phyloP scores from a whole-genome alignment of 495 filamentous ascomycete genomes.

The Daldinia loculata region DNA sequence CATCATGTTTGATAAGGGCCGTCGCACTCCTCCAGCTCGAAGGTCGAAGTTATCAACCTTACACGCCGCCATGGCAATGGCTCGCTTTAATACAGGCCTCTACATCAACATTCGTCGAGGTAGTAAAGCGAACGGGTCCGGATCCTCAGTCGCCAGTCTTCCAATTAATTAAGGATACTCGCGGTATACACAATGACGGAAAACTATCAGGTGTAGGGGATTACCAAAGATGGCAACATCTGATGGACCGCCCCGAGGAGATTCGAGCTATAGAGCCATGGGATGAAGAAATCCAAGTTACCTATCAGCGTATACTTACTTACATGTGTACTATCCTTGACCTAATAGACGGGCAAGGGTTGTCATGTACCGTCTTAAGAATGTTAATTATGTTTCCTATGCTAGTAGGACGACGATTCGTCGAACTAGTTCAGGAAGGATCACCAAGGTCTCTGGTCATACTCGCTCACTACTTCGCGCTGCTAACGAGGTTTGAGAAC shows the following conservation, averaged over 20 bases:
- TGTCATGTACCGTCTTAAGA: constrained; percentile 38
- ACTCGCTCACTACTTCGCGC: constrained; percentile 53
- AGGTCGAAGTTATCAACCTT: constrained; percentile 44
- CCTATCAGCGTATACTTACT: constrained; percentile 48
- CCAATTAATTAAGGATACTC: constrained; percentile 22
- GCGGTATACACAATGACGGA: constrained; percentile 15
- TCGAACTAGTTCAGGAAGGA: constrained; percentile 46
- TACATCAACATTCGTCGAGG: constrained; percentile 33
- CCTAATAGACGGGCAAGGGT: constrained; percentile 40
- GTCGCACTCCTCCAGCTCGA: constrained; percentile 44
- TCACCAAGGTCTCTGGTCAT: constrained; percentile 52
- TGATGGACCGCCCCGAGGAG: constrained; percentile 16
- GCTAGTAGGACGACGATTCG: constrained; percentile 45
- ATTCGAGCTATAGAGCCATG: constrained; percentile 42
- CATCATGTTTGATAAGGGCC: constrained; percentile 44
- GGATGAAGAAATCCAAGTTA: constrained; percentile 40
- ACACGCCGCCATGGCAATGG: constrained; percentile 53
- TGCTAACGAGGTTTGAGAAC: constrained; percentile 42
- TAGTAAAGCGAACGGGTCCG: constrained; percentile 33
- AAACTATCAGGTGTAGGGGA: constrained; percentile 5
- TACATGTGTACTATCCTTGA: constrained; percentile 50
- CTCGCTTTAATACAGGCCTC: constrained; percentile 40
- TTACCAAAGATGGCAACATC: constrained; percentile 14
- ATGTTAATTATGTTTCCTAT: constrained; percentile 52
- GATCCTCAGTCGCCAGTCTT: constrained; percentile 23